Conservation (phyloP, 306 rosid genomes). For the Neltuma alba region DNA sequence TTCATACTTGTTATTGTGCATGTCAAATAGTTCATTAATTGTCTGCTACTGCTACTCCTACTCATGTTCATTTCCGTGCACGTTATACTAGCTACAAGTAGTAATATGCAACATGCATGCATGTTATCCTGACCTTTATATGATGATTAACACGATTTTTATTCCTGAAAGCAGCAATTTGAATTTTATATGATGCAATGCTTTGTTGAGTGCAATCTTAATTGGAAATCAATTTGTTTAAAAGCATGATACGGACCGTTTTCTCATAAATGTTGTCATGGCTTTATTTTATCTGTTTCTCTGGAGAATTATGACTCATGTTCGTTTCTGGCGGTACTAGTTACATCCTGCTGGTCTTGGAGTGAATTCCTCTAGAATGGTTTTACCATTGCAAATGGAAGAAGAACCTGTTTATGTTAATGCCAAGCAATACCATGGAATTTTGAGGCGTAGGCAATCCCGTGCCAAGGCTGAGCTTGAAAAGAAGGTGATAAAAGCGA, state of each 20-base stretch:
- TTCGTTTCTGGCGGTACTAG: slow-evolving; percentile 38
- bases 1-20: not conserved
- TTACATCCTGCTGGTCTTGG: slow-evolving; percentile 56
- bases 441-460: slow-evolving; percentile 79
- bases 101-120: not conserved
- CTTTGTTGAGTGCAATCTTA: not conserved
- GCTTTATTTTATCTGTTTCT: too few species aligned
- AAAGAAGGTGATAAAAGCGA: slow-evolving; percentile 68
- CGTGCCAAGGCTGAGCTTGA: slow-evolving; percentile 86
- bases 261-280: too few species aligned
- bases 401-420: slow-evolving; percentile 91
- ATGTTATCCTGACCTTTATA: not conserved
- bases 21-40: not conserved
- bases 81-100: not conserved
- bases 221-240: too few species aligned
- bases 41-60: too few species aligned
- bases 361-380: slow-evolving; percentile 69
- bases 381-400: slow-evolving; percentile 82
- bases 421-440: slow-evolving; percentile 94
- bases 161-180: not conserved
- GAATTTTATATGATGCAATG: not conserved
- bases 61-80: not conserved
- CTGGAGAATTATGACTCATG: too few species aligned
- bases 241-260: too few species aligned
- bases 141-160: not conserved